phyloP scores from a whole-genome alignment of 345 rosid genomes.

The Corchorus olitorius region DNA sequence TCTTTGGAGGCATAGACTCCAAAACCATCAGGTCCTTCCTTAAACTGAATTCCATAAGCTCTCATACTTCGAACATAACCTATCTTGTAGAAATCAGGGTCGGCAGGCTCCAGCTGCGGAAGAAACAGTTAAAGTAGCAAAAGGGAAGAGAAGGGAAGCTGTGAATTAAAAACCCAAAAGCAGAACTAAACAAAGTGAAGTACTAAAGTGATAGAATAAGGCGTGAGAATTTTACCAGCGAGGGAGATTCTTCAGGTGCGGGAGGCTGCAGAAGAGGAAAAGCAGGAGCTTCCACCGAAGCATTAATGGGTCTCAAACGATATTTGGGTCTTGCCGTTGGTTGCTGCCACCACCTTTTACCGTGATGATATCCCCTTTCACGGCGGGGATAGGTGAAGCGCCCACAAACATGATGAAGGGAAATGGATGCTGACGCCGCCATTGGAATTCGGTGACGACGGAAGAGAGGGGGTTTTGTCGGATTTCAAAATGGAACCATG shows the following conservation, averaged over 20 bases:
- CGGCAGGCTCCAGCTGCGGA: slow-evolving; percentile 61
- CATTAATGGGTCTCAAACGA: slow-evolving; percentile 49
- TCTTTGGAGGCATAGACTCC: slow-evolving; percentile 94
- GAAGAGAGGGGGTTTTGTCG: neutral
- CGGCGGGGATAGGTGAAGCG: slow-evolving; percentile 14
- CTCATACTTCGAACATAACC: slow-evolving; percentile 83
- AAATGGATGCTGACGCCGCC: neutral
- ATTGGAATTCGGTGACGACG: neutral
- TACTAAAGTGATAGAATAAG: neutral
- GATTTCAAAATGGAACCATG: slow-evolving; percentile 14
- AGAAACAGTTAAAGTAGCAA: neutral
- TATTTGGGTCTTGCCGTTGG: slow-evolving; percentile 40
- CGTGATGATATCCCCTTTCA: neutral
- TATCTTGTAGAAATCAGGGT: slow-evolving; percentile 93
- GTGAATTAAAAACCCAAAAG: neutral
- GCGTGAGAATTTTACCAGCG: slow-evolving; percentile 38
- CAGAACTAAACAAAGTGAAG: neutral
- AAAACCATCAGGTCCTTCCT: slow-evolving; percentile 88
- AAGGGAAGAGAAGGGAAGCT: neutral
- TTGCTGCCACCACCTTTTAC: slow-evolving; percentile 29
- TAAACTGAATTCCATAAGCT: slow-evolving; percentile 88
- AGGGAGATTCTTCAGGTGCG: slow-evolving; percentile 43
- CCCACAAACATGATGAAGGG: slow-evolving; percentile 1
- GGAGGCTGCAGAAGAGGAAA: slow-evolving; percentile 74
- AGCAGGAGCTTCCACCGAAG: slow-evolving; percentile 54